These are phyloP conservation scores for Ramichloridium luteum DNA, from an alignment of 2,329 filamentous ascomycete species.

Conservation along the genomic window DNA sequence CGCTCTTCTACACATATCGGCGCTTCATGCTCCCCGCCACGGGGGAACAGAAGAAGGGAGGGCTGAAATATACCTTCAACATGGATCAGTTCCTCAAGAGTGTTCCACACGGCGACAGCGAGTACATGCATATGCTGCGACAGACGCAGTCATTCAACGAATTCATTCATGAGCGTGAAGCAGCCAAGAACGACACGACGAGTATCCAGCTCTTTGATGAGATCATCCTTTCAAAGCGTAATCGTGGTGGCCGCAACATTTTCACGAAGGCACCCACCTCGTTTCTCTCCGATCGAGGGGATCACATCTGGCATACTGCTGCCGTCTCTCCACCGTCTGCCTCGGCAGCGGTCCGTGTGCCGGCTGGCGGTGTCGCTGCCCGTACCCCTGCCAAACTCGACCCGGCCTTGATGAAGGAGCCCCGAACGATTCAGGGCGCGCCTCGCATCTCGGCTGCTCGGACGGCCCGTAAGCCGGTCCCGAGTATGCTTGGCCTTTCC, in stretches of 20 bases:
- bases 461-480: conserved; percentile 38
- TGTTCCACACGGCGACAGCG: conserved; percentile 50
- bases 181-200: not conserved
- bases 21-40: conserved; percentile 48
- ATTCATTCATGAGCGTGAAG: conserved; percentile 71
- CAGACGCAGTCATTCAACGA: conserved; percentile 54
- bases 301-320: conserved; percentile 67
- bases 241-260: conserved; percentile 53
- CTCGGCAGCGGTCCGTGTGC: not conserved
- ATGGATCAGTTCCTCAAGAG: conserved; percentile 54
- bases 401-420: conserved; percentile 78
- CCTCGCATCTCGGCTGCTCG: conserved; percentile 46
- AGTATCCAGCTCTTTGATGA: conserved; percentile 70
- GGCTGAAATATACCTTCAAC: conserved; percentile 52
- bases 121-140: conserved; percentile 50
- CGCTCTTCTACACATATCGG: conserved; percentile 56
- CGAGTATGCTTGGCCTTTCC: conserved; percentile 26
- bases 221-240: conserved; percentile 67
- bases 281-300: conserved; percentile 59
- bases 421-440: conserved; percentile 78
- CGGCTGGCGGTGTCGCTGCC: conserved; percentile 17
- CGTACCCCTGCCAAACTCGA: conserved; percentile 74
- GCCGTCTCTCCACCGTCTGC: conserved; percentile 42
- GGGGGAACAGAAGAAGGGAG: conserved; percentile 50
- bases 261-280: conserved; percentile 48